Base-by-base conservation (phyloP, 805 yeast genomes). In the Candida golubevii region DNA sequence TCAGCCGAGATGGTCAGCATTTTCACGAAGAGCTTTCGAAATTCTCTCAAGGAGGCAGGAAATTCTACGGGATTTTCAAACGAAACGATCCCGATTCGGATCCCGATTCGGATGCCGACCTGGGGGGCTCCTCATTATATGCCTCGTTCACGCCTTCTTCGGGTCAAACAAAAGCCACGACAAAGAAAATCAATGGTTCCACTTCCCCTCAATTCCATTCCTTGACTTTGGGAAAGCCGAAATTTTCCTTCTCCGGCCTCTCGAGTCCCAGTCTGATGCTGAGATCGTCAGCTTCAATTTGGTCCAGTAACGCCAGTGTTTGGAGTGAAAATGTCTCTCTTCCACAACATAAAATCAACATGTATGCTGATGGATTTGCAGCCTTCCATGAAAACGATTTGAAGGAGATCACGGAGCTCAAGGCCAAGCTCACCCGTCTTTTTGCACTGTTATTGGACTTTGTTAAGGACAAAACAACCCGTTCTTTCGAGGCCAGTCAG, bases 321-420 rank as follows among this genome's bases (percentile, higher is more conserved):
- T 10, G n/a, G 32, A 11, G n/a, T 29, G 32, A 29, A 29, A 29
- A 29, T 29, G 32, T 4, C 11, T 10, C 11, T 11, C n/a, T 12
- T 35, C 30, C 18, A 26, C 12, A 29, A 9, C 4, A n/a, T 23
- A 26, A 35, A 8, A 5, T 4, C 31, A 7, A 26, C 26, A 7
- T 26, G n/a, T 14, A 26, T 10, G 6, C 38, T 11, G 4, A 5
- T 32, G 34, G 13, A 10, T 15, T 31, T 12, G 18, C 10, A 6
- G 29, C 35, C 2, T 35, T 38, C 26, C 41, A 38, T 30, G 35
- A 38, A 31, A 38, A 38, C 14, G 41, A 38, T 13, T 8, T 38
- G 28, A 13, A 33, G 10, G 32, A 10, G n/a, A 15, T 27, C 7
- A 12, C 13, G 7, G 33, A 26, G 5, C 12, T 39, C 33, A 26